Evolutionary conservation across 371 early-diverging fungal species (phyloP), one percentile per base, ranked within the genome.

Genomic region (Conidiobolus incongruus): DNA sequence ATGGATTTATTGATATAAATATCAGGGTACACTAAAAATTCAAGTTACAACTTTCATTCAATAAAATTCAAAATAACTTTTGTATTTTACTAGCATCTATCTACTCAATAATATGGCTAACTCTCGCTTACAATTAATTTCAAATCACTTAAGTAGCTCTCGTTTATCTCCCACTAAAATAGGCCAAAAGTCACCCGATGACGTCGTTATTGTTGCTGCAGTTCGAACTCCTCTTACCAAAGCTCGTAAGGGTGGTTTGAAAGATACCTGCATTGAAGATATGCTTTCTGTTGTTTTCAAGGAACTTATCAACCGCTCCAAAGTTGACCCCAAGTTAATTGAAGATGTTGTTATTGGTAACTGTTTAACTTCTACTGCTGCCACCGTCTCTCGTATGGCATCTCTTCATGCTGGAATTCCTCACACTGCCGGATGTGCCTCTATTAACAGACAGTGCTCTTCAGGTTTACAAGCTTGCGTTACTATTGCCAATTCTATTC

Each of bases 391-490:
- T 21, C 72, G 97, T 47, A 92, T 93, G 91, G 94, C 97, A 35
- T 72, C 81, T 46, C 69, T 96, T 40, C 78, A 86, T 54, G 93
- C 91, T 49, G 95, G 90, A 35, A 81, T 85, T 70, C 90, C 95
- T 26, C 75, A 84, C 40, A 65, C 70, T 28, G 70, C 81, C 38
- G 67, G 85, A 37, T 65, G 88, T 47, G 72, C 69, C 54, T 88
- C 92, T 43, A 73, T 88, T 57, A 97, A 97, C 75, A 79, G 95
- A 37, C 91, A 91, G 65, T 97, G 95, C 72, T 93, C 91, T 38
- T 81, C 81, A 49, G 95, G 98, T 53, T 74, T 97, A 40, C 91
- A 95, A 59, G 91, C 95, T 22, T 75, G 86, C 44, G 86, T 78
- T 46, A 75, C 70, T 59, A 78, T 95, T 39, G 94, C 89, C 36